Percentiles rank a stretch among this genome's conserved stretches.
Evolutionary conservation across 2,329 filamentous ascomycete species (phyloP).

Genomic region (Colletotrichum gloeosporioides): DNA sequence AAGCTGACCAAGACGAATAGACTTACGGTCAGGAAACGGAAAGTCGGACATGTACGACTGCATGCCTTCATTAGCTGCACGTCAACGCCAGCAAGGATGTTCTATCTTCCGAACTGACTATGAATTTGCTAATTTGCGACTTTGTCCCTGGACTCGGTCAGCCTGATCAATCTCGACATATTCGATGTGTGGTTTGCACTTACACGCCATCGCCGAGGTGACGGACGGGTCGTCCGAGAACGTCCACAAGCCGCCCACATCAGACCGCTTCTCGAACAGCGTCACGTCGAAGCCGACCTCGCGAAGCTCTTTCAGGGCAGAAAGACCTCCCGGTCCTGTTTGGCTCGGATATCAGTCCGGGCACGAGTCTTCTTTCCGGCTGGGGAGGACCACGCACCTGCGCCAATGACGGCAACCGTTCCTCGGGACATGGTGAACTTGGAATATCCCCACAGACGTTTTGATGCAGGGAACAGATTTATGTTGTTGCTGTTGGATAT

Average conservation of each 20-base stretch:
- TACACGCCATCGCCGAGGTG: slow-evolving; percentile 20
- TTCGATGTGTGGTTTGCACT: background rate
- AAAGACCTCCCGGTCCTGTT: slow-evolving; percentile 26
- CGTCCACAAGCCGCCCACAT: slow-evolving; percentile 28
- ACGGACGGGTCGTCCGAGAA: slow-evolving; percentile 25
- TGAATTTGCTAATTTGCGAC: slow-evolving; percentile 28
- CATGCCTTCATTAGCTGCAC: background rate
- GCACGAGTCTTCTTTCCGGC: too few relatives aligned
- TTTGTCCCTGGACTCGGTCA: background rate
- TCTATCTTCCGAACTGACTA: slow-evolving; percentile 13
- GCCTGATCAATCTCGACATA: background rate
- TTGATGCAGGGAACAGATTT: background rate
- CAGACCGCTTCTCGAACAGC: slow-evolving; percentile 26
- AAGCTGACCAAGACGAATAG: background rate
- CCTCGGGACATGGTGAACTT: background rate
- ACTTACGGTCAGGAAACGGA: slow-evolving; percentile 26
- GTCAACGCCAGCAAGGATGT: background rate
- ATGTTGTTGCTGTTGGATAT: background rate
- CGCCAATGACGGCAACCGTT: slow-evolving; percentile 26
- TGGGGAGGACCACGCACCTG: slow-evolving; percentile 5
- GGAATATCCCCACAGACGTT: background rate
- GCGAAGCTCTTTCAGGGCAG: slow-evolving; percentile 26
- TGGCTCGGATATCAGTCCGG: background rate
- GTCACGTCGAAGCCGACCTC: slow-evolving; percentile 30
- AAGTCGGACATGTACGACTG: slow-evolving; percentile 28